Percentiles rank a stretch among this genome's conserved stretches.
phyloP scores from a whole-genome alignment of 805 yeast species.

The Cyberlindnera maritima region DNA sequence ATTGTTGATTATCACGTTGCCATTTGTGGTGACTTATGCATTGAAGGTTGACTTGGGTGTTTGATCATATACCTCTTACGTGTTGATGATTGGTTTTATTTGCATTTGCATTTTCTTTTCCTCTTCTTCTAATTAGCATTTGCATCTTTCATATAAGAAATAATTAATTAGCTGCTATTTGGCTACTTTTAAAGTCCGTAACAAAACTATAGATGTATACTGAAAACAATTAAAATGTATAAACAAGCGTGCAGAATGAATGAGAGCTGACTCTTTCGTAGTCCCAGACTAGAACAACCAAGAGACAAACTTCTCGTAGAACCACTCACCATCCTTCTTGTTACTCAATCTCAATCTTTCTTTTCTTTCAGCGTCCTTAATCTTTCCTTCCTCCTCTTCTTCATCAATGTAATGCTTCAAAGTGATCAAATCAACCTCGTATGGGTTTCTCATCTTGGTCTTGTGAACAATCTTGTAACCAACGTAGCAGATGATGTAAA shows the following conservation, averaged over 20 bases:
- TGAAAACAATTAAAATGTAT: no score
- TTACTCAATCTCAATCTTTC: slow-evolving; percentile 23
- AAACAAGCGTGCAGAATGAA: no score
- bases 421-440: slow-evolving; percentile 60
- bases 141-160: no score
- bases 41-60: slow-evolving; percentile 17
- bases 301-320: slow-evolving; percentile 44
- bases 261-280: no score
- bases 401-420: slow-evolving; percentile 39
- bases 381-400: slow-evolving; percentile 29
- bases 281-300: slow-evolving; percentile 51
- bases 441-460: slow-evolving; percentile 46
- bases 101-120: background rate
- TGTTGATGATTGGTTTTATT: no score
- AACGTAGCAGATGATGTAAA: slow-evolving; percentile 48
- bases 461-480: slow-evolving; percentile 60
- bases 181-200: no score
- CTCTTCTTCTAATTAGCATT: no score
- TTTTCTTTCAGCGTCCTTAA: slow-evolving; percentile 25
- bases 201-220: no score
- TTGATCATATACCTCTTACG: slow-evolving; percentile 9
- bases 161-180: no score
- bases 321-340: slow-evolving; percentile 41
- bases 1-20: slow-evolving; percentile 62
- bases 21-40: slow-evolving; percentile 46